A percentile compares a stretch with the other conserved stretches of the same genome.
Evolutionary conservation across 129 eudicot genomes (phyloP).

Genomic region (Artemisia argyi): DNA sequence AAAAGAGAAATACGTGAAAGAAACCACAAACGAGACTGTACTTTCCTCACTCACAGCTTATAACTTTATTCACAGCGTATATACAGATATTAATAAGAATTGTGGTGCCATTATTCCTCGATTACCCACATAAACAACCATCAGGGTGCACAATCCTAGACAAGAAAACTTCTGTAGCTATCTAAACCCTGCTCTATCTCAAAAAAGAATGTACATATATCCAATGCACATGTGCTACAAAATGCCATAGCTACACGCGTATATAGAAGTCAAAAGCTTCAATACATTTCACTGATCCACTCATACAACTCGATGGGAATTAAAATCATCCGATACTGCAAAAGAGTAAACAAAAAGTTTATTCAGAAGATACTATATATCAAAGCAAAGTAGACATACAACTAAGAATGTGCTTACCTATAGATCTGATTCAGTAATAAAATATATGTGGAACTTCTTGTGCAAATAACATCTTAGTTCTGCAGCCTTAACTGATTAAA

Average conservation of each 20-base stretch:
- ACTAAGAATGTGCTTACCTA: not conserved
- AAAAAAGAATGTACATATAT: constrained; percentile 1
- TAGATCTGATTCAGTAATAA: not conserved
- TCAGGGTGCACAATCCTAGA: not conserved
- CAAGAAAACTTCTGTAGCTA: constrained; percentile 10
- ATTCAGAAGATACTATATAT: not conserved
- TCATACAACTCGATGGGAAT: too few species aligned
- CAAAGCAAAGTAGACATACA: not conserved
- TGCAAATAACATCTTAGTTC: constrained; percentile 41
- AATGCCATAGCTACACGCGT: constrained; percentile 5
- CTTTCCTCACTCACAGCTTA: too few species aligned
- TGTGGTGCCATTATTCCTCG: constrained; percentile 22
- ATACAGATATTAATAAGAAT: not conserved
- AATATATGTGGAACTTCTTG: constrained; percentile 23
- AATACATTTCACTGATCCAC: constrained; percentile 3
- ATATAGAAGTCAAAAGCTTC: constrained; percentile 6
- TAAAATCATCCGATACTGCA: constrained; percentile 22
- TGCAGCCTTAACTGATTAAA: constrained; percentile 74
- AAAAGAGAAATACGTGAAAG: too few species aligned
- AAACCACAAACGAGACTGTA: too few species aligned
- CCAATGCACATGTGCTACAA: too few species aligned
- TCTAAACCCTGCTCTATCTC: not conserved
- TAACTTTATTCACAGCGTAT: too few species aligned
- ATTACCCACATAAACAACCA: not conserved
- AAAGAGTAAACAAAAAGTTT: constrained; percentile 10